Percentiles rank a stretch among this genome's conserved stretches.
phyloP scores from a whole-genome alignment of 2,329 filamentous ascomycete genomes.

The Stemphylium beticola region DNA sequence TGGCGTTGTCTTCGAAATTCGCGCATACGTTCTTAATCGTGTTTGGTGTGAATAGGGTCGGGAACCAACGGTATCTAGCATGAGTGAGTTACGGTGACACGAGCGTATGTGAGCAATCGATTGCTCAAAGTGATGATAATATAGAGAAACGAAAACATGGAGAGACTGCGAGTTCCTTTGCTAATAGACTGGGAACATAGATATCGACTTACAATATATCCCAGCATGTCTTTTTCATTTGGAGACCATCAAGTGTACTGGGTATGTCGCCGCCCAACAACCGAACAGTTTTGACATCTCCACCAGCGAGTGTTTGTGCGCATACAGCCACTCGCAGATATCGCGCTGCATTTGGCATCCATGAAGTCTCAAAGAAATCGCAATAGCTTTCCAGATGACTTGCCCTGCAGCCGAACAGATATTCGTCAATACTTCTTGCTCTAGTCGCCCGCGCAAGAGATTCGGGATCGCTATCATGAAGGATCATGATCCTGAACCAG shows the following conservation, averaged over 20 bases:
- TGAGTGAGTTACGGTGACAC: too few species aligned
- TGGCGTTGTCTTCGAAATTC: constrained; percentile 40
- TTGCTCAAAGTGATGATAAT: too few species aligned
- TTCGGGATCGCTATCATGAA: constrained; percentile 37
- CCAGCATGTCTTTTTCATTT: constrained; percentile 39
- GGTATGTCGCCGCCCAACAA: constrained; percentile 35
- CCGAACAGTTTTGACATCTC: constrained; percentile 31
- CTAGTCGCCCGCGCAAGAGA: constrained; percentile 31
- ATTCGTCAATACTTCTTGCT: constrained; percentile 31
- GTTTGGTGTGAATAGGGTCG: constrained; percentile 31
- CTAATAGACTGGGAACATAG: too few species aligned
- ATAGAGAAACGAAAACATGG: too few species aligned
- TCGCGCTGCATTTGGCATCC: constrained; percentile 36
- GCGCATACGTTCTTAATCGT: constrained; percentile 37
- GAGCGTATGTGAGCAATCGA: too few species aligned
- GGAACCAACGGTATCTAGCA: constrained; percentile 37
- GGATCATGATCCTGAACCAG: constrained; percentile 41
- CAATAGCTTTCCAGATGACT: constrained; percentile 38
- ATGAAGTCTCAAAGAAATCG: constrained; percentile 41
- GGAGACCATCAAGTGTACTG: constrained; percentile 29
- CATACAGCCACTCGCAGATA: constrained; percentile 39
- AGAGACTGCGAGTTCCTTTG: too few species aligned
- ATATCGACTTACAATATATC: constrained; percentile 34
- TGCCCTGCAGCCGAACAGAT: constrained; percentile 30
- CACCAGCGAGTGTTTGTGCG: constrained; percentile 33